A percentile compares a stretch with the other conserved stretches of the same genome.
phyloP scores from a whole-genome alignment of 1,139 yeast genomes.

The Suhomyces coccinellae region DNA sequence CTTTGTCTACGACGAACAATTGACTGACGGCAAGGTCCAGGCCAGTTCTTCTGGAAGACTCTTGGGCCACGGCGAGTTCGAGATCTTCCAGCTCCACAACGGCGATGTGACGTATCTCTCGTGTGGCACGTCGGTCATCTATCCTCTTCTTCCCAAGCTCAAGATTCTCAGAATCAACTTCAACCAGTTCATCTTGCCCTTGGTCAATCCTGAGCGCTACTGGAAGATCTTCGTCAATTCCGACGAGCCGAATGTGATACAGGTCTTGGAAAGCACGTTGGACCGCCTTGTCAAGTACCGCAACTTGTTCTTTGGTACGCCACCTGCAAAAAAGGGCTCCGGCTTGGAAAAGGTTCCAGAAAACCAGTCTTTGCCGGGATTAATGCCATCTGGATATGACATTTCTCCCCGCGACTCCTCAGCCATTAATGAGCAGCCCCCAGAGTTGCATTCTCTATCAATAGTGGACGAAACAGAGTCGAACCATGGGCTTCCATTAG shows the following conservation, averaged over 20 bases:
- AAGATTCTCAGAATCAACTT: slow-evolving; percentile 54
- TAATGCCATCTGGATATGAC: slow-evolving; percentile 3
- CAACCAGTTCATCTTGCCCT: slow-evolving; percentile 61
- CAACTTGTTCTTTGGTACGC: slow-evolving; percentile 31
- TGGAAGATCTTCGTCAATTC: slow-evolving; percentile 61
- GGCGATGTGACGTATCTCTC: slow-evolving; percentile 62
- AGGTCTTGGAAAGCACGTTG: slow-evolving; percentile 39
- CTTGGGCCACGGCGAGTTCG: slow-evolving; percentile 62
- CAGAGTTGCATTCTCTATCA: slow-evolving; percentile 17
- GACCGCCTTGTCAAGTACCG: slow-evolving; percentile 47
- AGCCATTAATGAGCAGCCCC: slow-evolving; percentile 17
- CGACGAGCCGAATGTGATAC: slow-evolving; percentile 32
- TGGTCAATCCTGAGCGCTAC: slow-evolving; percentile 69
- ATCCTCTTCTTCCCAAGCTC: slow-evolving; percentile 64
- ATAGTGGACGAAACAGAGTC: slow-evolving; percentile 18
- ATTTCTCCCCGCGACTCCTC: background rate
- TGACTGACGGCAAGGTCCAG: slow-evolving; percentile 19
- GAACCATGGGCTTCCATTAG: background rate
- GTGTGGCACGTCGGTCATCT: slow-evolving; percentile 55
- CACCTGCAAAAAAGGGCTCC: slow-evolving; percentile 1
- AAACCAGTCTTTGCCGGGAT: background rate
- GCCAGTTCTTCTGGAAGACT: slow-evolving; percentile 42
- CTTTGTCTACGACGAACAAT: slow-evolving; percentile 44
- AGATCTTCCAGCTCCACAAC: slow-evolving; percentile 63
- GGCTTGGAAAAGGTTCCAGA: slow-evolving; percentile 7